Base-by-base conservation (phyloP, 2,329 filamentous ascomycete genomes). In the Colletotrichum costaricense region DNA sequence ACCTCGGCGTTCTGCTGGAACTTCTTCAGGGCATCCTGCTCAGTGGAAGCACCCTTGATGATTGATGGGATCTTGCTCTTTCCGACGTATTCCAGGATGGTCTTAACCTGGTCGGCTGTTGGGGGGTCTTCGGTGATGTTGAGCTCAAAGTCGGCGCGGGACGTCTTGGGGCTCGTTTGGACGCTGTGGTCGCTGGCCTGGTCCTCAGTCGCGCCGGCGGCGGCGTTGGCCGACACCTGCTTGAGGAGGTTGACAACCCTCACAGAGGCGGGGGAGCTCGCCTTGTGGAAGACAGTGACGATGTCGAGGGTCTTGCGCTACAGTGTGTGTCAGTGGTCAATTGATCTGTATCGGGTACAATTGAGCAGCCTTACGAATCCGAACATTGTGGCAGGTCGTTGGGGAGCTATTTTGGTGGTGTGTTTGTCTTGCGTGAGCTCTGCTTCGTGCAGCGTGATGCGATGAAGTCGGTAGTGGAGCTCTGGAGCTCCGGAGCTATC, bases 221-320 rank as follows among this genome's bases (percentile, higher is more conserved):
- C 83, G 14, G 94, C 91, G 60, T 90, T 91, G 60, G 93, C 92
- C 30, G 94, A 93, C 38, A 91, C 89, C 84, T 96, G 92, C 86
- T 97, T 97, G 74, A 98, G 90, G 66, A 97, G 85, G 55, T 90
- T 92, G 74, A 93, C 90, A 38, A 93, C 93, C 73, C 93, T 91
- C 63, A 90, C 87, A 4, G 95, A 98, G 76, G 93, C 88, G 26
- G 93, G 90, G 67, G 90, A 89, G 78, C 88, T 89, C 71, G 96
- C 90, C 83, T 94, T 94, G 89, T 98, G 95, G 88, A 98, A 99
- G 87, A 99, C 92, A 74, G 96, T 98, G 81, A 98, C 91, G 77
- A 97, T 94, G 87, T 98, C 95, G 83, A 94, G 89, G 77, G 93
- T 89, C 88, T 95, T 95, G 84, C 88, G 90, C 93, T 95, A 79